Base-by-base conservation (phyloP, 768 basidiomycete genomes). In the Boletus tomentosulus region DNA sequence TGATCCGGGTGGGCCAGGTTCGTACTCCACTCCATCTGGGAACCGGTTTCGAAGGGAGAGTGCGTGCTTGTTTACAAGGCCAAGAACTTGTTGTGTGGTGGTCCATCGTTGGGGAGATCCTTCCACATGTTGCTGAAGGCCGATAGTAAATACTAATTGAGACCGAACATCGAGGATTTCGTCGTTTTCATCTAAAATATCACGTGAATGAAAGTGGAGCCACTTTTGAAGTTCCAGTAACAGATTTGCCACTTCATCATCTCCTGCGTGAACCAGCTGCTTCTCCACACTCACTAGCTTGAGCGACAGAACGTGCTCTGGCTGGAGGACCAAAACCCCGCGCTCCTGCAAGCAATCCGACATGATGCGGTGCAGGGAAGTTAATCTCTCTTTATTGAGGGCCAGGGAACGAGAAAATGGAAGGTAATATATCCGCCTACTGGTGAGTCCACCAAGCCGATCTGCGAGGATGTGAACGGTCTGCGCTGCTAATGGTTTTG, bases 251-350 rank as follows among this genome's bases (percentile, higher is more conserved):
- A 60, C 52, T 6, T 46, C n/a, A 28, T 27, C 19, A 59, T 53
- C 41, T 51, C 46, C 13, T 74, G 56, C 15, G 15, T 28, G 13
- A 1, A 19, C 11, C 33, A 69, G 48, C 15, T 63, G 59, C 43
- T 50, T 61, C 37, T 79, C 73, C 16, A 80, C 58, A 0, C 68
- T 68, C 72, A 74, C 72, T 28, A 81, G 66, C 51, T 72, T 69
- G 56, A 76, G 75, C 1, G 79, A 81, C 6, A 81, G 71, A 9
- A 78, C 0, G 77, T 81, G 78, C 45, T 81, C 78, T 1, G 79
- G 80, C 41, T 81, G 79, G 11, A 66, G 57, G 3, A 81, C 64
- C 13, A 79, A 61, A 13, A 81, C 56, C 0, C 79, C 80, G 16
- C 67, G 61, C 44, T 60, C 61, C 0, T 53, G 53, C 48, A 62